Conservation (phyloP, 495 filamentous ascomycete species). For the Penicillium bialowiezense region DNA sequence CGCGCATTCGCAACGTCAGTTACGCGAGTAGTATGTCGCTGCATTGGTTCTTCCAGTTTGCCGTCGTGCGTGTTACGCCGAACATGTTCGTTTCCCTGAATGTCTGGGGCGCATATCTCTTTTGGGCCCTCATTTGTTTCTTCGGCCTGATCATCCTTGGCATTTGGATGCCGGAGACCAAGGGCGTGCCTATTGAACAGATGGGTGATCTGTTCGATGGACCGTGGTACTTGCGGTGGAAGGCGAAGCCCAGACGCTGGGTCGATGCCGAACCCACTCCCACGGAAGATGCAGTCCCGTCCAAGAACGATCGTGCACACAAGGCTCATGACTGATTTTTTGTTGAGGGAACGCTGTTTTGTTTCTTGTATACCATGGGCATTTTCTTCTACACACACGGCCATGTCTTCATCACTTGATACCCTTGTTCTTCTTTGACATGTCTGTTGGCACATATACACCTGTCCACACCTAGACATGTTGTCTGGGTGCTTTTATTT, state of each 20-base stretch:
- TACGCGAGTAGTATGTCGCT: slow-evolving; percentile 44
- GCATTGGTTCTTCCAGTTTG: slow-evolving; percentile 51
- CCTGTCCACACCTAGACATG: neutral
- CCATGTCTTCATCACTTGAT: neutral
- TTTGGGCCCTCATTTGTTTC: slow-evolving; percentile 42
- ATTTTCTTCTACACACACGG: neutral
- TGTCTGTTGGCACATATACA: too few species aligned
- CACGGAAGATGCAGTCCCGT: slow-evolving; percentile 1
- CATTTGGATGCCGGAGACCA: slow-evolving; percentile 48
- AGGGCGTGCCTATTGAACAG: slow-evolving; percentile 41
- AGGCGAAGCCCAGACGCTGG: slow-evolving; percentile 19
- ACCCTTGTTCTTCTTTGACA: neutral
- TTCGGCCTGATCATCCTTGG: slow-evolving; percentile 41
- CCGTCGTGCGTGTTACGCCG: slow-evolving; percentile 46
- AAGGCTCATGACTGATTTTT: neutral
- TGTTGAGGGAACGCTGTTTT: neutral
- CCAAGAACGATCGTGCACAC: neutral
- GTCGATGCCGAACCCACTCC: slow-evolving; percentile 7
- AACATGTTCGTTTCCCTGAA: slow-evolving; percentile 44
- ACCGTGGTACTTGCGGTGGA: slow-evolving; percentile 46
- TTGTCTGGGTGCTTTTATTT: too few species aligned
- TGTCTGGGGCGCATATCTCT: slow-evolving; percentile 46
- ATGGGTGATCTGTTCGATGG: slow-evolving; percentile 46
- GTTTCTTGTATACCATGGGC: neutral
- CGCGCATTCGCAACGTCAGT: slow-evolving; percentile 41